Conservation (phyloP, 2,329 filamentous ascomycete species). For the Penicillium sumatraense region DNA sequence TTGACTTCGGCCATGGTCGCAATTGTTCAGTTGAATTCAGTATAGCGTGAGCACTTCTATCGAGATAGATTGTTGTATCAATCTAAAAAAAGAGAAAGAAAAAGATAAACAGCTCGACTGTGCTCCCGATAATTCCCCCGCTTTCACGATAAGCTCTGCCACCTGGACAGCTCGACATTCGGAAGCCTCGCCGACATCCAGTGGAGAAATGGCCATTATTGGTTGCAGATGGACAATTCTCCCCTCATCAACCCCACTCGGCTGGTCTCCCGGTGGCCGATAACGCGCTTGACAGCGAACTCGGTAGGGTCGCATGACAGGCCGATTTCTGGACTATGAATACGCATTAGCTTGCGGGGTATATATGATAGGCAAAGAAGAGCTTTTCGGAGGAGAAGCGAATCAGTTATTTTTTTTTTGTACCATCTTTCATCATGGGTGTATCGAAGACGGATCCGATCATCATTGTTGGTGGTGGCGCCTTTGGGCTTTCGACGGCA, state of each 20-base stretch:
- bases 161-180: not conserved
- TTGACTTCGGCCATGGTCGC: slow-evolving; percentile 16
- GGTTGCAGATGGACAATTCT: not conserved
- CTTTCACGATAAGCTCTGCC: not conserved
- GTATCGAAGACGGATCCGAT: slow-evolving; percentile 28
- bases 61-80: not conserved
- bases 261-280: slow-evolving; percentile 16
- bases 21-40: not conserved
- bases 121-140: not conserved
- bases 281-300: slow-evolving; percentile 4
- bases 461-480: slow-evolving; percentile 51
- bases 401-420: not conserved
- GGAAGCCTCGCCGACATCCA: slow-evolving; percentile 4
- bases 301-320: slow-evolving; percentile 11
- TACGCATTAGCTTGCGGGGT: slow-evolving; percentile 11
- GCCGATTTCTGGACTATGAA: slow-evolving; percentile 7
- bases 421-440: slow-evolving; percentile 17
- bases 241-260: slow-evolving; percentile 17
- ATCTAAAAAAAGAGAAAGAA: not conserved
- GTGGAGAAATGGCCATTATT: not conserved
- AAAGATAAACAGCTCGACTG: not conserved
- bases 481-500: slow-evolving; percentile 58
- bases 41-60: not conserved
- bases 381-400: not conserved
- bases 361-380: slow-evolving; percentile 13